A percentile compares a stretch with the other conserved stretches of the same genome.
These are phyloP conservation scores for Rhipidocladum racemiflorum DNA, from an alignment of 176 grass and related monocot species.

Conservation along the genomic window DNA sequence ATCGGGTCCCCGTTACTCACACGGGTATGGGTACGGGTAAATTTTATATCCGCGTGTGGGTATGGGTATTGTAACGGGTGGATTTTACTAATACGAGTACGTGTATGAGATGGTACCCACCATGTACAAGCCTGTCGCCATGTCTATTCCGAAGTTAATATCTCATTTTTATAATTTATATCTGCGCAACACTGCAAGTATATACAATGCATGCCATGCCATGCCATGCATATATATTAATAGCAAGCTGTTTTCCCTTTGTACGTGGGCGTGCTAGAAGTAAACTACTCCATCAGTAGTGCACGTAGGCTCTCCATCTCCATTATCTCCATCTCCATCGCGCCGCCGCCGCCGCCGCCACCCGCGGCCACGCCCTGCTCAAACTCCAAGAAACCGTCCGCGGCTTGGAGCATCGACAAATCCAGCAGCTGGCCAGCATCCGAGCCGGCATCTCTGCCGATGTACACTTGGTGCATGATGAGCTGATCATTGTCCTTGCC, in stretches of 20 bases:
- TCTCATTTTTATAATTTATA: no score
- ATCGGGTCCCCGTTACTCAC: no score
- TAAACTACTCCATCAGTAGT: not conserved
- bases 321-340: not conserved
- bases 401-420: not conserved
- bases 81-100: no score
- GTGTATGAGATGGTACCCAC: no score
- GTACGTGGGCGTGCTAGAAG: not conserved
- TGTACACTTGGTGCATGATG: not conserved
- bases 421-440: not conserved
- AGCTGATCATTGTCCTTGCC: not conserved
- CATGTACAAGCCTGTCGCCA: no score
- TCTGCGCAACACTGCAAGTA: no score
- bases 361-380: not conserved
- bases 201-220: no score
- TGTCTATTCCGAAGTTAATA: no score
- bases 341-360: not conserved
- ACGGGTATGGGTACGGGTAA: no score
- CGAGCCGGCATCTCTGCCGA: not conserved
- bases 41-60: no score
- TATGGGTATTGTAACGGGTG: no score
- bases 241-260: not conserved
- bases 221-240: not conserved
- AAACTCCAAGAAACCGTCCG: not conserved
- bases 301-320: not conserved